A percentile compares a stretch with the other conserved stretches of the same genome.
Evolutionary conservation across 306 rosid genomes (phyloP).

Genomic region (Medicago arabica): DNA sequence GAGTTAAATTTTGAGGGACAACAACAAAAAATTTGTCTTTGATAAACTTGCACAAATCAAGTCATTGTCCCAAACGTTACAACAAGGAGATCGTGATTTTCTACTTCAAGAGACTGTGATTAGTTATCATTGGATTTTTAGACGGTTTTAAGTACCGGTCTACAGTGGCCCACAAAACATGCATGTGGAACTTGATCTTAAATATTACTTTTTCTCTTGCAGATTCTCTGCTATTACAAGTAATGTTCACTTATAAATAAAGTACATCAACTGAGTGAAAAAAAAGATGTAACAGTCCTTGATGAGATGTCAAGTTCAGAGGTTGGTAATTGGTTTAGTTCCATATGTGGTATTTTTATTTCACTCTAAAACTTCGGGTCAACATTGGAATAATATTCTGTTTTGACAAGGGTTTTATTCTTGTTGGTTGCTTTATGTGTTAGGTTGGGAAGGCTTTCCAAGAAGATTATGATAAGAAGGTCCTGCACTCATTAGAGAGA

Average conservation of each 20-base stretch:
- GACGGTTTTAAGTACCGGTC: no score
- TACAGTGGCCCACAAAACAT: no score
- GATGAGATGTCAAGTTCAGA: constrained; percentile 8
- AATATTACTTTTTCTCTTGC: no score
- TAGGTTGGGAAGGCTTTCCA: constrained; percentile 39
- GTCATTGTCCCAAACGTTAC: no score
- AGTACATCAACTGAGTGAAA: constrained; percentile 30
- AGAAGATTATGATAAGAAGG: constrained; percentile 42
- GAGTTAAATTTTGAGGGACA: no score
- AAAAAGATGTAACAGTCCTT: constrained; percentile 32
- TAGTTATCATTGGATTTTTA: no score
- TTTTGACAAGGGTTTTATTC: neutral
- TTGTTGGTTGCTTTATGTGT: constrained; percentile 1
- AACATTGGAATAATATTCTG: neutral
- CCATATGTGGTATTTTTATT: neutral
- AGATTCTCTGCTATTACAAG: neutral
- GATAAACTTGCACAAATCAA: no score
- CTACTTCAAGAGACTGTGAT: no score
- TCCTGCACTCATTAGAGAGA: neutral
- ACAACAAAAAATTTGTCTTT: no score
- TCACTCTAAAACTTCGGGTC: neutral
- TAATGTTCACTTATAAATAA: constrained; percentile 26
- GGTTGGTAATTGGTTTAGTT: neutral
- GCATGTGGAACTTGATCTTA: no score
- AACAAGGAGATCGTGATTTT: no score